Conservation (phyloP, 164 flowering plant species). For the Dillenia suffruticosa region DNA sequence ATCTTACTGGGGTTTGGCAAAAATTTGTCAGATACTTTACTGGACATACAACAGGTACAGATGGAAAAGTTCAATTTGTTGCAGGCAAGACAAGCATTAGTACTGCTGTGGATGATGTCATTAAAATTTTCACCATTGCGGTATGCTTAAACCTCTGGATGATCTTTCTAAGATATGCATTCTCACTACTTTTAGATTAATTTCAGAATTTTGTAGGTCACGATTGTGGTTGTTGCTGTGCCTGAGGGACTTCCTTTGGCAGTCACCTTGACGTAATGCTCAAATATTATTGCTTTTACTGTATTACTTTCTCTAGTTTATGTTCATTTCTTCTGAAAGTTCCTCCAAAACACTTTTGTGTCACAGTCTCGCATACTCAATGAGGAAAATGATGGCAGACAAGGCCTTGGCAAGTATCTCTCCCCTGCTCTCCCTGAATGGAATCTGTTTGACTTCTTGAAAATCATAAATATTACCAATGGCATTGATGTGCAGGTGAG, state of each 20-base stretch:
- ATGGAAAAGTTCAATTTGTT: slow-evolving; percentile 37
- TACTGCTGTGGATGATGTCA: slow-evolving; percentile 59
- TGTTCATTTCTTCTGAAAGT: too few species aligned
- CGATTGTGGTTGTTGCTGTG: slow-evolving; percentile 98
- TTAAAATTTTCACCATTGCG: slow-evolving; percentile 82
- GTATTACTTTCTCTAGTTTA: too few species aligned
- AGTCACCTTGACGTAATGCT: slow-evolving; percentile 85
- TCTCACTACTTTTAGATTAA: background rate
- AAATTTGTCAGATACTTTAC: slow-evolving; percentile 62
- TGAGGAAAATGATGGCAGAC: slow-evolving; percentile 99
- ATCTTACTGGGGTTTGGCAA: too few species aligned
- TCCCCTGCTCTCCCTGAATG: too few species aligned
- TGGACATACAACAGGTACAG: slow-evolving; percentile 53
- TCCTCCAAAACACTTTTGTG: background rate
- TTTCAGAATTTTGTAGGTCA: slow-evolving; percentile 48
- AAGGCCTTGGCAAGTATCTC: slow-evolving; percentile 75
- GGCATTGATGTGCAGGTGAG: slow-evolving; percentile 52
- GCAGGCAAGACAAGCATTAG: slow-evolving; percentile 53
- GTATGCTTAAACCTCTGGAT: slow-evolving; percentile 31
- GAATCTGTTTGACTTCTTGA: too few species aligned
- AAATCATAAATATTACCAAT: too few species aligned
- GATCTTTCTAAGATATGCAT: background rate
- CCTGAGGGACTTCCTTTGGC: slow-evolving; percentile 99
- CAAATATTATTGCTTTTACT: too few species aligned
- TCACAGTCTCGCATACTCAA: slow-evolving; percentile 90